A percentile compares a stretch with the other conserved stretches of the same genome.
Conservation (phyloP, 2,329 filamentous ascomycete genomes). For the Juglanconis oblonga region DNA sequence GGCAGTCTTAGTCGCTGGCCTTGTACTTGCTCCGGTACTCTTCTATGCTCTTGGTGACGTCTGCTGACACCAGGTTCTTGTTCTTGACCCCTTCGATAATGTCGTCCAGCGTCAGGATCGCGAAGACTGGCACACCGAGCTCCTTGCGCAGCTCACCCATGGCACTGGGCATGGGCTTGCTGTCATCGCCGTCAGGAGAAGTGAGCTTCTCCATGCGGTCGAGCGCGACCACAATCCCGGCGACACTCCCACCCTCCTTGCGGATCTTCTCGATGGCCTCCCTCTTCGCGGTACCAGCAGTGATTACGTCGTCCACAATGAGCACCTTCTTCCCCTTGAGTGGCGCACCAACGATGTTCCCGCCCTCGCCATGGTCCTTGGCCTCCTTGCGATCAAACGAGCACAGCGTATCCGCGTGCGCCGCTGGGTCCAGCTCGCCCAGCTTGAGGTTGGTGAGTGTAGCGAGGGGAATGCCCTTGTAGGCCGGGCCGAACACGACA, state of each 20-base stretch:
- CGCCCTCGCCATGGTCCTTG: constrained; percentile 94
- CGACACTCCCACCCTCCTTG: constrained; percentile 78
- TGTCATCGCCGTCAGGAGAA: constrained; percentile 61
- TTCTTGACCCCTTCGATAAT: constrained; percentile 68
- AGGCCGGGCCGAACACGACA: constrained; percentile 88
- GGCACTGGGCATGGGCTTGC: constrained; percentile 69
- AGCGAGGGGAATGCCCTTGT: constrained; percentile 95
- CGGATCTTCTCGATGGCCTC: constrained; percentile 89
- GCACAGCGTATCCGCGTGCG: constrained; percentile 72
- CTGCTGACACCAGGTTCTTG: constrained; percentile 56
- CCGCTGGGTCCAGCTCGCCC: constrained; percentile 61
- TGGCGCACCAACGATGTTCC: constrained; percentile 83
- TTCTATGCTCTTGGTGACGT: constrained; percentile 65
- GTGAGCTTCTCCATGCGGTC: constrained; percentile 84
- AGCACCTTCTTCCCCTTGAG: constrained; percentile 82
- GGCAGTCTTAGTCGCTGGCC: constrained; percentile 47
- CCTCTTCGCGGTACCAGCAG: constrained; percentile 88
- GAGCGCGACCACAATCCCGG: constrained; percentile 83
- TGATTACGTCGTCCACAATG: constrained; percentile 96
- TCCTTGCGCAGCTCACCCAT: constrained; percentile 83
- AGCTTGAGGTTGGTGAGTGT: constrained; percentile 75
- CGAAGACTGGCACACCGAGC: constrained; percentile 77
- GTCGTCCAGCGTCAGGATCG: constrained; percentile 82
- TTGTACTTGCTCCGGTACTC: constrained; percentile 69
- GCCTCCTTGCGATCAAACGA: constrained; percentile 95